A percentile compares a stretch with the other conserved stretches of the same genome.
Conservation (phyloP, 495 filamentous ascomycete genomes). For the Xylaria palmicola region DNA sequence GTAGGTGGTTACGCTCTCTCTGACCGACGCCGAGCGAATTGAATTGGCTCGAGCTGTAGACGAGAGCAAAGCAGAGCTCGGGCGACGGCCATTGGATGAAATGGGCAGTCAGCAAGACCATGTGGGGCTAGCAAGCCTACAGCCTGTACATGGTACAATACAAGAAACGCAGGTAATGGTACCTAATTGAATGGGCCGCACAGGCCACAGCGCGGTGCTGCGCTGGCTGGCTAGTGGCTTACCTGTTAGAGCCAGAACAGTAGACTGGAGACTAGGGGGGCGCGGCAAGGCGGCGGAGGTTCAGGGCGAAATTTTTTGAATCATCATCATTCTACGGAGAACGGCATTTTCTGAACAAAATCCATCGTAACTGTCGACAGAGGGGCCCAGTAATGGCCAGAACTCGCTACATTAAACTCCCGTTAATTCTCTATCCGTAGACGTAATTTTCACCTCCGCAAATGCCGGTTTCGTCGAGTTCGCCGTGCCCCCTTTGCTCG, state of each 20-base stretch:
- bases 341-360: slow-evolving; percentile 34
- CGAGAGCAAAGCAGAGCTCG: background rate
- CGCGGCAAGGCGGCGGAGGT: slow-evolving; percentile 36
- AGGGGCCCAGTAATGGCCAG: slow-evolving; percentile 59
- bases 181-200: background rate
- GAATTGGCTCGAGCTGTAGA: background rate
- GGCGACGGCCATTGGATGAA: slow-evolving; percentile 5
- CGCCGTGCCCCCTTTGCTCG: slow-evolving; percentile 48
- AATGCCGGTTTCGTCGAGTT: slow-evolving; percentile 66
- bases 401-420: slow-evolving; percentile 52
- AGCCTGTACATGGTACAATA: no score
- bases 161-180: no score
- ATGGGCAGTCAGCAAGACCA: no score
- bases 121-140: no score
- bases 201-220: background rate
- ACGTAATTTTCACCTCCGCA: slow-evolving; percentile 60
- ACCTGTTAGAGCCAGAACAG: no score
- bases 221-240: no score
- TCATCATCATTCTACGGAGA: slow-evolving; percentile 48
- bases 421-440: slow-evolving; percentile 54
- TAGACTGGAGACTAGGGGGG: no score
- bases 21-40: background rate
- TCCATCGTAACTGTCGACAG: slow-evolving; percentile 39
- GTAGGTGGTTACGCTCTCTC: background rate
- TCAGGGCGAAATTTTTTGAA: slow-evolving; percentile 36